phyloP scores from a whole-genome alignment of 176 grass and related monocot genomes.

The Oryza meyeriana region DNA sequence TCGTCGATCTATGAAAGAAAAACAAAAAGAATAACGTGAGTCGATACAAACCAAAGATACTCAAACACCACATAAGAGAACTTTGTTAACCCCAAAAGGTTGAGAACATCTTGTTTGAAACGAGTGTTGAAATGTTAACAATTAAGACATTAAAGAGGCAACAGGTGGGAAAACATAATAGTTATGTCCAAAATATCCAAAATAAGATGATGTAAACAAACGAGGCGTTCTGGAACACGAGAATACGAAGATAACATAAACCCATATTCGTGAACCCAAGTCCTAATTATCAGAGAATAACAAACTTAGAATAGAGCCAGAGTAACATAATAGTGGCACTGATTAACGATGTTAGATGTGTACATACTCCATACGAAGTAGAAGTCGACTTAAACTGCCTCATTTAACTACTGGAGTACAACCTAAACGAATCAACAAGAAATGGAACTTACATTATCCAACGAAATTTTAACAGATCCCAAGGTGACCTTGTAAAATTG shows the following conservation, averaged over 20 bases:
- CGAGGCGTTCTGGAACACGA: not conserved
- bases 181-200: not conserved
- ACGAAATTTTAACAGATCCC: conserved; percentile 1
- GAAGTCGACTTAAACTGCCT: not conserved
- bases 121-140: not conserved
- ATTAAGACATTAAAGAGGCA: not conserved
- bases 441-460: conserved; percentile 3
- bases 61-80: not conserved
- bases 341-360: not conserved
- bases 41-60: conserved; percentile 6
- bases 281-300: not conserved
- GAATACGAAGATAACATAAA: not conserved
- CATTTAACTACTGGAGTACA: not conserved
- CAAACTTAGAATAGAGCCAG: not conserved
- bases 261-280: not conserved
- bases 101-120: not conserved
- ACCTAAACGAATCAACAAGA: not conserved
- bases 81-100: not conserved
- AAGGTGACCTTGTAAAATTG: not conserved
- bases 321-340: not conserved
- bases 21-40: not conserved
- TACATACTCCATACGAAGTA: not conserved
- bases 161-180: not conserved
- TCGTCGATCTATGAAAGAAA: conserved; percentile 75
- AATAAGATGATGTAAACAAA: not conserved